phyloP scores from a whole-genome alignment of 2,329 filamentous ascomycete genomes.

The Ophiosphaerella herpotricha region DNA sequence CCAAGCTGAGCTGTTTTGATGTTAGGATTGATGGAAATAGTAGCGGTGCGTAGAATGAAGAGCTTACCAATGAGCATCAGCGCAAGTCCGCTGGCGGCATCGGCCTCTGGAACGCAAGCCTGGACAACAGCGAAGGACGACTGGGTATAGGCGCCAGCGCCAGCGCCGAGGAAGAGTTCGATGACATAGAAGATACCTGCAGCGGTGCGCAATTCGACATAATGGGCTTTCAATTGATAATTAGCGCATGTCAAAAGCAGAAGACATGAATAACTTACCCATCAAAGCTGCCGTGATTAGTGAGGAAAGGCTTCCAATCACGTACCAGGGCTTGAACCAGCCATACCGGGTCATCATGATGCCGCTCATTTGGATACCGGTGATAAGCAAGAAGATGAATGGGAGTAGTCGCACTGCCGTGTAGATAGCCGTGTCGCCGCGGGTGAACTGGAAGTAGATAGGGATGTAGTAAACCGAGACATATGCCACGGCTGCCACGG shows the following conservation, averaged over 20 bases:
- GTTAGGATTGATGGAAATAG: too few species aligned
- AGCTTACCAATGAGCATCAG: too few species aligned
- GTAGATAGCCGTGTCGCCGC: conserved; percentile 17
- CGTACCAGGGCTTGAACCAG: conserved; percentile 24
- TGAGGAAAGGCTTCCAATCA: conserved; percentile 10
- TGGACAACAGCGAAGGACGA: conserved; percentile 3
- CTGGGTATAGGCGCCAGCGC: conserved; percentile 4
- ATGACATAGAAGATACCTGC: conserved; percentile 3
- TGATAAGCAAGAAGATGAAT: conserved; percentile 20
- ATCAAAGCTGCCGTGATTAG: conserved; percentile 21
- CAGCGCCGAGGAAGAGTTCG: conserved; percentile 1
- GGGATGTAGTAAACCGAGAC: conserved; percentile 29
- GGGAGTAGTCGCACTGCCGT: conserved; percentile 29
- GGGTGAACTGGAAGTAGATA: conserved; percentile 30
- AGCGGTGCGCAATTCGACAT: background rate
- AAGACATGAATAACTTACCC: background rate
- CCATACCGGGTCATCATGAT: conserved; percentile 15
- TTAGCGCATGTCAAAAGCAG: background rate
- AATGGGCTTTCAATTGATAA: background rate
- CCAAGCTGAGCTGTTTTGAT: too few species aligned
- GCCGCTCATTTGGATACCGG: conserved; percentile 19
- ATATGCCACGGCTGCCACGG: background rate
- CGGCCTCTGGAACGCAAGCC: conserved; percentile 1
- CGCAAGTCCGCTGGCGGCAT: background rate
- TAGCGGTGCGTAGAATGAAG: too few species aligned